Base-by-base conservation (phyloP, 1,139 yeast species). In the Suhomyces guaymorum region DNA sequence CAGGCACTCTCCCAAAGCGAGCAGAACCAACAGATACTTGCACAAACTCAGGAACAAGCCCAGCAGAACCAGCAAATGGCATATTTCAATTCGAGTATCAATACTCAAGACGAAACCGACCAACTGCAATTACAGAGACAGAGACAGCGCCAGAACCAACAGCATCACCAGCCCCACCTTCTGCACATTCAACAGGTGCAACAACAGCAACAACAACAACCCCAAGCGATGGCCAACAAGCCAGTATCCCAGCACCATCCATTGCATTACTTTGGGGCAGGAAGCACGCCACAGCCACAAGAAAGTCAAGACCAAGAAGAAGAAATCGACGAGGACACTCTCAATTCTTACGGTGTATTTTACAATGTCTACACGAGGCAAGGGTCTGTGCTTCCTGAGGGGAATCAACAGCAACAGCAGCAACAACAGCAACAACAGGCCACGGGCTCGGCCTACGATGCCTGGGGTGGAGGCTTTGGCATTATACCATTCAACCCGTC, bases 211-310 rank as follows among this genome's bases (percentile, higher is more conserved):
- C 30, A 28, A 13, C 24, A 20, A 16, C 32, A 24, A 6, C 14
- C 10, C 4, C 24, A 15, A 11, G 17, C n/a, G 11, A 9, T 21
- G 26, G 21, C 10, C n/a, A 23, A 15, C 5, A 54, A 57, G 32
- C 70, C 78, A 1, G 75, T 71, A 1, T 68, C 77, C 0, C 74
- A 67, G 31, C 78, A 72, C 40, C 78, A 73, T 46, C 78, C 78
- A 1, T 49, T 69, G 19, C 77, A 70, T 43, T 59, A 66, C 8
- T 32, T 38, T 26, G 42, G 53, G 4, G 43, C 55, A 11, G 48
- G 47, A 33, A 39, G 44, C 11, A 51, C 58, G 1, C 55, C 57
- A 4, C 54, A 47, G 26, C 51, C 50, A 5, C 38, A 41, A 22
- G 51, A 48, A 30, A 29, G 12, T 3, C 28, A 9, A 12, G 29